Evolutionary conservation across 352 stramenopile species (phyloP).

Genomic region (Phytophthora colocasiae): DNA sequence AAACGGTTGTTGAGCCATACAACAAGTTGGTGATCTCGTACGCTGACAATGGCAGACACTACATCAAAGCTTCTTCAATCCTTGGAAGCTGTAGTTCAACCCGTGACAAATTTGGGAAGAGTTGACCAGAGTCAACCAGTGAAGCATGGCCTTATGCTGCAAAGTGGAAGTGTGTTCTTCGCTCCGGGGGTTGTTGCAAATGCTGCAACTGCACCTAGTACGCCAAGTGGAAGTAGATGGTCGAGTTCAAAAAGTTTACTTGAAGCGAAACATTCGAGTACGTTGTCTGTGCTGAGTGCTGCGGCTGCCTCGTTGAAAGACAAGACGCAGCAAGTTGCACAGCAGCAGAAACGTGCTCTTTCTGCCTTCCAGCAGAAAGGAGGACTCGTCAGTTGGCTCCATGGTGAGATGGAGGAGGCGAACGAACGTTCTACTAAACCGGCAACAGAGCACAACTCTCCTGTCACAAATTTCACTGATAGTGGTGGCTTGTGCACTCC

Average conservation of each 20-base stretch:
- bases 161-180: constrained; percentile 1
- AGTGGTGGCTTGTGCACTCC: constrained; percentile 15
- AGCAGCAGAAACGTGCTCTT: constrained; percentile 53
- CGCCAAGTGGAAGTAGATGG: background rate
- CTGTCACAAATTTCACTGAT: background rate
- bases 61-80: constrained; percentile 14
- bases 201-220: background rate
- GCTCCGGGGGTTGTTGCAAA: background rate
- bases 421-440: background rate
- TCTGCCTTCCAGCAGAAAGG: constrained; percentile 67
- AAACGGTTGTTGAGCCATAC: background rate
- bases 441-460: background rate
- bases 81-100: constrained; percentile 14
- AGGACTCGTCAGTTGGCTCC: constrained; percentile 68
- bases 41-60: constrained; percentile 17
- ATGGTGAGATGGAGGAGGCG: constrained; percentile 47
- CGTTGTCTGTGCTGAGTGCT: constrained; percentile 24
- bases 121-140: constrained; percentile 2
- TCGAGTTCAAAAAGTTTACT: constrained; percentile 2
- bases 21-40: background rate
- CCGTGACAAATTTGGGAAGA: constrained; percentile 20
- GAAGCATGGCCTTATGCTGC: too few species aligned
- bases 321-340: constrained; percentile 49
- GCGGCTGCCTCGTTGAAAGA: constrained; percentile 45
- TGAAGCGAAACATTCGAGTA: constrained; percentile 11